A percentile compares a stretch with the other conserved stretches of the same genome.
These are phyloP conservation scores for Omphalotus guepiniiformis DNA, from an alignment of 768 basidiomycete species.

Conservation along the genomic window DNA sequence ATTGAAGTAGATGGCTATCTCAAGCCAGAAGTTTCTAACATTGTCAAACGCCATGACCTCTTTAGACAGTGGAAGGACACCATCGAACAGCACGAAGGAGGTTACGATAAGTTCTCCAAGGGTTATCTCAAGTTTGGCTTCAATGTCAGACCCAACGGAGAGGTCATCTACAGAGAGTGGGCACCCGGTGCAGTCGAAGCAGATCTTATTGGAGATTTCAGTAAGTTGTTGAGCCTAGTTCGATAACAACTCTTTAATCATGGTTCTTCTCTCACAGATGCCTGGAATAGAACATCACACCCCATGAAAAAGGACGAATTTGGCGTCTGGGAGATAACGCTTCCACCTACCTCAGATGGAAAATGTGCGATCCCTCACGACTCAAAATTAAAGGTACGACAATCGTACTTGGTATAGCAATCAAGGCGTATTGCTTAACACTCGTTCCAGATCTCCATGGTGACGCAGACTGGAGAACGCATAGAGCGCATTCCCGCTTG, in stretches of 20 bases:
- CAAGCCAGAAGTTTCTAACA: slow-evolving; percentile 65
- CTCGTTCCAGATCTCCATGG: slow-evolving; percentile 77
- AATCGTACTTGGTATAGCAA: no score
- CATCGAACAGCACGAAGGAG: slow-evolving; percentile 79
- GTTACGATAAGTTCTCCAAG: slow-evolving; percentile 73
- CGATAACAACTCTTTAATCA: neutral
- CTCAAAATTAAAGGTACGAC: slow-evolving; percentile 83
- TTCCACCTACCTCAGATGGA: slow-evolving; percentile 66
- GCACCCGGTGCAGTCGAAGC: slow-evolving; percentile 87
- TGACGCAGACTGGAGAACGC: slow-evolving; percentile 68
- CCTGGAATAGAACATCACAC: slow-evolving; percentile 83
- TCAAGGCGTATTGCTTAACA: neutral
- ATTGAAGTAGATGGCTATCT: slow-evolving; percentile 69
- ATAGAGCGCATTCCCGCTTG: slow-evolving; percentile 93
- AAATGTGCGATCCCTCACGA: slow-evolving; percentile 88
- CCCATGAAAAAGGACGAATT: slow-evolving; percentile 81
- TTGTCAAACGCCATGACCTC: slow-evolving; percentile 61
- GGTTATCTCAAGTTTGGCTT: slow-evolving; percentile 82
- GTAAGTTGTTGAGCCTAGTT: slow-evolving; percentile 44
- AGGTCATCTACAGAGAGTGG: slow-evolving; percentile 91
- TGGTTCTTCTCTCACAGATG: slow-evolving; percentile 45
- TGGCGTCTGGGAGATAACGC: slow-evolving; percentile 84
- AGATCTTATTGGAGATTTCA: slow-evolving; percentile 91
- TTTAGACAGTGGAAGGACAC: slow-evolving; percentile 74
- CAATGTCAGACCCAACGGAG: slow-evolving; percentile 59